Evolutionary conservation across 208 protist species (phyloP).

Genomic region (Sergeia podlipaevii): DNA sequence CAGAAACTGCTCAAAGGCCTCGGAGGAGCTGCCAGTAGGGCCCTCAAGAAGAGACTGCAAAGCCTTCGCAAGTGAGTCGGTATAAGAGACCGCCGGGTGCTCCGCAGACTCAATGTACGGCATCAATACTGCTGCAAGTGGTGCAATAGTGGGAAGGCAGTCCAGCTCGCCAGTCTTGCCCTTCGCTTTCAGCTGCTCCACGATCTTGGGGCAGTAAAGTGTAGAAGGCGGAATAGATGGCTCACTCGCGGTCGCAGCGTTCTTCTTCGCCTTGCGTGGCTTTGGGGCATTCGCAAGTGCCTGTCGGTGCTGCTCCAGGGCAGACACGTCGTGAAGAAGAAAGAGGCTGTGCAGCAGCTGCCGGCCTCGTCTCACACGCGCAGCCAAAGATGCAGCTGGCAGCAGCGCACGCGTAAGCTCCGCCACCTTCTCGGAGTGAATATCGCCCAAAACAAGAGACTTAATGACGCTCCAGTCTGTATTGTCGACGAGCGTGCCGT

Average conservation of each 20-base stretch:
- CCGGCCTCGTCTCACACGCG: slow-evolving; percentile 32
- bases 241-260: slow-evolving; percentile 5
- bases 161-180: slow-evolving; percentile 19
- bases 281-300: slow-evolving; percentile 20
- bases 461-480: slow-evolving; percentile 65
- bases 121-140: slow-evolving; percentile 28
- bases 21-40: slow-evolving; percentile 9
- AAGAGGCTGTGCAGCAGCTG: slow-evolving; percentile 55
- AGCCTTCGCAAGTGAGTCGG: slow-evolving; percentile 14
- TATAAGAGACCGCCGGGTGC: slow-evolving; percentile 6
- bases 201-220: slow-evolving; percentile 6
- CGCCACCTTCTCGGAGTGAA: slow-evolving; percentile 52
- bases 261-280: slow-evolving; percentile 34
- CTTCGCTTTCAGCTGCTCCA: neutral
- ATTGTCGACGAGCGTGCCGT: slow-evolving; percentile 54
- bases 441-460: slow-evolving; percentile 72
- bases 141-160: slow-evolving; percentile 35
- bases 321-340: slow-evolving; percentile 64
- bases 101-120: slow-evolving; percentile 32
- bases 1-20: slow-evolving; percentile 45
- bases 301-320: slow-evolving; percentile 35
- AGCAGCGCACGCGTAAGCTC: slow-evolving; percentile 50
- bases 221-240: neutral
- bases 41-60: slow-evolving; percentile 10
- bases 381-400: slow-evolving; percentile 26